These are phyloP conservation scores for Cantharellus cinnabarinus DNA, from an alignment of 768 basidiomycete species.

Conservation along the genomic window DNA sequence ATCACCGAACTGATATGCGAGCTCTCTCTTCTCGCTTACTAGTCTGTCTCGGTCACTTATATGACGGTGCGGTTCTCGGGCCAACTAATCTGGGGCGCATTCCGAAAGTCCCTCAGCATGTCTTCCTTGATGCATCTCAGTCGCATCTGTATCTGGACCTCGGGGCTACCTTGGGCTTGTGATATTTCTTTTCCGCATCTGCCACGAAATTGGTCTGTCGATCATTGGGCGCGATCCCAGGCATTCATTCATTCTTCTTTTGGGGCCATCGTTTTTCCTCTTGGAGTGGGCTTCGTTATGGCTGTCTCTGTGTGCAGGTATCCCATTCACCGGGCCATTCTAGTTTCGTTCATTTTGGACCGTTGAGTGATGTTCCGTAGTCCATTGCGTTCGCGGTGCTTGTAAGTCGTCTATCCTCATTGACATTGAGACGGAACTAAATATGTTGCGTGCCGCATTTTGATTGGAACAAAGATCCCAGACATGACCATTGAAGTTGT, in stretches of 20 bases:
- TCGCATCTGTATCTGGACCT: not conserved
- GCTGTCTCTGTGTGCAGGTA: constrained; percentile 46
- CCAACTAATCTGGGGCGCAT: constrained; percentile 54
- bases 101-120: constrained; percentile 67
- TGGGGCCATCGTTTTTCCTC: constrained; percentile 50
- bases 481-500: constrained; percentile 85
- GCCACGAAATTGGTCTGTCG: constrained; percentile 49
- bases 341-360: not conserved
- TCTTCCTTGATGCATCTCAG: not conserved
- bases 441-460: constrained; percentile 2
- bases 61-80: constrained; percentile 67
- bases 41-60: constrained; percentile 20
- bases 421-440: not conserved
- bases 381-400: constrained; percentile 35
- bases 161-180: constrained; percentile 5
- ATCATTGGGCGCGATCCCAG: constrained; percentile 44
- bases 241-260: not conserved
- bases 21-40: too few species aligned
- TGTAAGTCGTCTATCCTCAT: constrained; percentile 37
- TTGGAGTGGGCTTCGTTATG: constrained; percentile 60
- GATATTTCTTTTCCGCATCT: constrained; percentile 82
- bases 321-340: constrained; percentile 34
- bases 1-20: too few species aligned
- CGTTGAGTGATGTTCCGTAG: not conserved
- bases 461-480: constrained; percentile 62